A percentile compares a stretch with the other conserved stretches of the same genome.
phyloP scores from a whole-genome alignment of 352 stramenopile genomes.

The Globisporangium splendens region DNA sequence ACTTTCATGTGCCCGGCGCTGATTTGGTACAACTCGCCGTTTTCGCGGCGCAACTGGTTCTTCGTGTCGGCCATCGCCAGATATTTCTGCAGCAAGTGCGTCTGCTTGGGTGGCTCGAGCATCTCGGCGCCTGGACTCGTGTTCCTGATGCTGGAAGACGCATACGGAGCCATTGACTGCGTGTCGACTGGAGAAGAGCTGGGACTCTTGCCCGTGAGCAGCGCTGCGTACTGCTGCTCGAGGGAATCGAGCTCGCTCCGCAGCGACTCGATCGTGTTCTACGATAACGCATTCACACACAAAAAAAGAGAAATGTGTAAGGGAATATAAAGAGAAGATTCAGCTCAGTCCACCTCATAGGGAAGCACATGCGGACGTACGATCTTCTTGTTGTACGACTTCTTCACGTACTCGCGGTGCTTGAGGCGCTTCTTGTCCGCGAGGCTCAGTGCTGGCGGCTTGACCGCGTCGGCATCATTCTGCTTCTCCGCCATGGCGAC shows the following conservation, averaged over 20 bases:
- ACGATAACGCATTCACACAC: background rate
- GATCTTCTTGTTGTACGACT: slow-evolving; percentile 72
- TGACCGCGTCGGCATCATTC: too few species aligned
- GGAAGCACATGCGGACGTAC: too few species aligned
- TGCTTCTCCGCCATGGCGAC: too few species aligned
- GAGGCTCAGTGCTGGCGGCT: too few species aligned
- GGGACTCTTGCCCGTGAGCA: slow-evolving; percentile 20
- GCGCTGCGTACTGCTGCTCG: slow-evolving; percentile 37
- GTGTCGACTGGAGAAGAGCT: background rate
- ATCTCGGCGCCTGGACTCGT: too few species aligned
- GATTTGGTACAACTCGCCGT: slow-evolving; percentile 45
- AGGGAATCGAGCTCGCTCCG: slow-evolving; percentile 38
- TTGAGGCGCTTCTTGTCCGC: slow-evolving; percentile 53
- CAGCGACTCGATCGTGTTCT: slow-evolving; percentile 52
- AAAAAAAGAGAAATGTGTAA: background rate
- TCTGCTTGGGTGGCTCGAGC: background rate
- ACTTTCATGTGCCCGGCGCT: slow-evolving; percentile 52
- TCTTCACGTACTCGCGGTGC: slow-evolving; percentile 67
- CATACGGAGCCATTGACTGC: background rate
- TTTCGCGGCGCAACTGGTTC: slow-evolving; percentile 43
- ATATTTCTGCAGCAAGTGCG: slow-evolving; percentile 37
- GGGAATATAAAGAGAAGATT: too few species aligned
- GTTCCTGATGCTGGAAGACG: too few species aligned
- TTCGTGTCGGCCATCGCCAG: slow-evolving; percentile 40
- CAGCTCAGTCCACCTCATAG: too few species aligned